Evolutionary conservation across 495 filamentous ascomycete species (phyloP).

Genomic region (Xylaria telfairii): DNA sequence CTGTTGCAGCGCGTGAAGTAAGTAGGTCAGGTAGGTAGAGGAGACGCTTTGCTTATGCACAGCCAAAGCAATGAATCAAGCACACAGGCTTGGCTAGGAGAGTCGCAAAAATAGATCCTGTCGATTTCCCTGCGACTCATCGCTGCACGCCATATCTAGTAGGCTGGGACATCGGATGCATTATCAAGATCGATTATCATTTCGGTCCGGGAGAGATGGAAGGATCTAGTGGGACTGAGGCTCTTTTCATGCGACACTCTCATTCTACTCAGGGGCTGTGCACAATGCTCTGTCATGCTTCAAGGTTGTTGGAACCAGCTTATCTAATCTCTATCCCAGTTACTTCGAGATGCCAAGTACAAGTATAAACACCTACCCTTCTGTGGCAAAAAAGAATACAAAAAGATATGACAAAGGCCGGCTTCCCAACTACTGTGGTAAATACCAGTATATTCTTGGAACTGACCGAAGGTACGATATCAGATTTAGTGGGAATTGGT

Average conservation of each 20-base stretch:
- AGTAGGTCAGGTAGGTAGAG: background rate
- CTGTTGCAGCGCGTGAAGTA: background rate
- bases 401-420: background rate
- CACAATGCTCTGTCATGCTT: background rate
- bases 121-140: background rate
- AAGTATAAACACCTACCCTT: background rate
- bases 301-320: background rate
- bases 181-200: constrained; percentile 6
- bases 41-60: background rate
- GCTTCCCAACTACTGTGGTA: background rate
- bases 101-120: background rate
- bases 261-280: constrained; percentile 14
- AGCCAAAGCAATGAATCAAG: background rate
- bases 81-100: background rate
- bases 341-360: background rate
- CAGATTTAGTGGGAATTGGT: background rate
- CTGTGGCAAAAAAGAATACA: background rate
- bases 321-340: background rate
- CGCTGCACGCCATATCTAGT: background rate
- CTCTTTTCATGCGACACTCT: constrained; percentile 20
- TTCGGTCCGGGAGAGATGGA: background rate
- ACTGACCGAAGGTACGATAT: background rate
- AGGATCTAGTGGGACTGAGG: constrained; percentile 15
- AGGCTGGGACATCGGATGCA: background rate
- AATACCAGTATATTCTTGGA: background rate